A percentile compares a stretch with the other conserved stretches of the same genome.
Evolutionary conservation across 306 rosid genomes (phyloP).

Genomic region (Purshia tridentata): DNA sequence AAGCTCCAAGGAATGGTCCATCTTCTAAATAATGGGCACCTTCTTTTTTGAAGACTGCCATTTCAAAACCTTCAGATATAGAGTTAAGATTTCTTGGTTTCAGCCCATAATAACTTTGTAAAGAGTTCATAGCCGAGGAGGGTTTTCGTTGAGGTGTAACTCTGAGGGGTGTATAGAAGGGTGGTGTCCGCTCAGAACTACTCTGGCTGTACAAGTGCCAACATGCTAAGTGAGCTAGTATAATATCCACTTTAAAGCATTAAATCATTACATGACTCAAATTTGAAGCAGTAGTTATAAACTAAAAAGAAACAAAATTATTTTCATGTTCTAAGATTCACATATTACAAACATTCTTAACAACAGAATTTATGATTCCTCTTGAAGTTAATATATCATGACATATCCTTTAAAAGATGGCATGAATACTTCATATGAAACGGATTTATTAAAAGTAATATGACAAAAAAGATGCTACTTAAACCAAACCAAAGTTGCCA

Average conservation of each 20-base stretch:
- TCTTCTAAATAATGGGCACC: conserved; percentile 43
- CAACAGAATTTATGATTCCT: not conserved
- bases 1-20: conserved; percentile 19
- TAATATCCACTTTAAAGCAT: not conserved
- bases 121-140: conserved; percentile 72
- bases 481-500: conserved; percentile 27
- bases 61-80: conserved; percentile 35
- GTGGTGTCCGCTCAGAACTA: conserved; percentile 37
- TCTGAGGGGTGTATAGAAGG: conserved; percentile 32
- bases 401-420: not conserved
- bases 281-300: not conserved
- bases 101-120: conserved; percentile 79
- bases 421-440: not conserved
- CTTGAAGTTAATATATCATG: not conserved
- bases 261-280: not conserved
- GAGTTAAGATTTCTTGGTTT: conserved; percentile 38
- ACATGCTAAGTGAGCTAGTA: conserved; percentile 17
- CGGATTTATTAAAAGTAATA: not conserved
- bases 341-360: not conserved
- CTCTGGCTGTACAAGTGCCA: conserved; percentile 38
- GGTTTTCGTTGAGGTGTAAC: conserved; percentile 43
- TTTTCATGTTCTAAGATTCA: not conserved
- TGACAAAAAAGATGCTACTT: not conserved
- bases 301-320: not conserved
- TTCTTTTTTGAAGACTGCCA: conserved; percentile 35